Percentiles rank a stretch among this genome's conserved stretches.
Conservation (phyloP, 176 grass and related monocot species). For the Zizania latifolia region DNA sequence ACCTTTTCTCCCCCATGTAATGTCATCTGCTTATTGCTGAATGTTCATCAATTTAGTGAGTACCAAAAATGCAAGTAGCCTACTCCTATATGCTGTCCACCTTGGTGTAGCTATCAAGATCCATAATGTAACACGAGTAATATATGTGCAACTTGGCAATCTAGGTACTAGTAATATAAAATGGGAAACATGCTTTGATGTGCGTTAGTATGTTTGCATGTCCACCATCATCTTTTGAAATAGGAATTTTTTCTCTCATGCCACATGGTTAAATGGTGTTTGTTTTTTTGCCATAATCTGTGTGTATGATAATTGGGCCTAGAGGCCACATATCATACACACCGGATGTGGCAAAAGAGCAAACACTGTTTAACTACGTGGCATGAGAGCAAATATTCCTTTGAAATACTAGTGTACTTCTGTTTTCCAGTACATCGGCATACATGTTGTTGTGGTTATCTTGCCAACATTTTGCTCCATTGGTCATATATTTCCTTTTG, state of each 20-base stretch:
- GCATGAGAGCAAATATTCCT: no score
- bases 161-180: neutral
- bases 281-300: no score
- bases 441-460: neutral
- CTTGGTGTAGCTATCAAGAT: neutral
- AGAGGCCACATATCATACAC: no score
- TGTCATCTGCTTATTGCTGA: neutral
- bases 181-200: neutral
- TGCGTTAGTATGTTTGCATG: no score
- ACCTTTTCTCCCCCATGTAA: neutral
- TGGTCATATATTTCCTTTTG: neutral
- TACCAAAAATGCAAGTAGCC: conserved; percentile 3
- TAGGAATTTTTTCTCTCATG: no score
- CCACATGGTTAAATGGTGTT: no score
- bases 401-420: neutral
- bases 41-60: conserved; percentile 14
- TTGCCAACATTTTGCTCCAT: neutral
- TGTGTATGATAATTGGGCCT: no score
- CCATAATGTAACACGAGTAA: neutral
- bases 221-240: conserved; percentile 5
- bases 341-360: no score
- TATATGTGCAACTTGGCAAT: neutral
- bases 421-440: conserved; percentile 9
- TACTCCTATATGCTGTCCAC: conserved; percentile 6
- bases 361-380: no score